Conservation (phyloP, 129 eudicot species). For the Arctium minus region DNA sequence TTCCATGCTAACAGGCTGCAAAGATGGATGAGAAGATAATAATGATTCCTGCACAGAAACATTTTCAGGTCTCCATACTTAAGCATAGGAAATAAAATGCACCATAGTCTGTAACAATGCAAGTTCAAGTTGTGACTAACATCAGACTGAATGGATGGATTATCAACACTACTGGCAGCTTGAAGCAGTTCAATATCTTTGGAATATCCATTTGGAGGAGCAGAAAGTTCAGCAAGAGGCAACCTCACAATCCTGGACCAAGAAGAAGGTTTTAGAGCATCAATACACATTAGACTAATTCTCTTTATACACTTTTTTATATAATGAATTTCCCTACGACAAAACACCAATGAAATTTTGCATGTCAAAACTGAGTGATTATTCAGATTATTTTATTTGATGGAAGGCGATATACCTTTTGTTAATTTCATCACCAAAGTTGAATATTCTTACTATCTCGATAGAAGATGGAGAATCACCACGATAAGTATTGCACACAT, state of each 20-base stretch:
- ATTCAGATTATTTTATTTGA: background rate
- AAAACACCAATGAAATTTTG: background rate
- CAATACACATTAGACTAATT: background rate
- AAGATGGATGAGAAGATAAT: constrained; percentile 24
- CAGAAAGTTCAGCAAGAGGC: constrained; percentile 48
- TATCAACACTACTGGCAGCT: constrained; percentile 27
- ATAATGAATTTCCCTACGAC: background rate
- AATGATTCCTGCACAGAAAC: constrained; percentile 33
- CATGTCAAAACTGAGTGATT: background rate
- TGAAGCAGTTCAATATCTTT: constrained; percentile 29
- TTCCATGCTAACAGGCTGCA: constrained; percentile 37
- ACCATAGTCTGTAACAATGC: background rate
- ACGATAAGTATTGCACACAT: constrained; percentile 74
- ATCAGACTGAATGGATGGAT: constrained; percentile 21
- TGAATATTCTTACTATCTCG: constrained; percentile 78
- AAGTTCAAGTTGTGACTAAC: constrained; percentile 12
- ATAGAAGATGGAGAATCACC: constrained; percentile 63
- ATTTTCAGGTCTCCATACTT: background rate
- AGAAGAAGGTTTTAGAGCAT: background rate
- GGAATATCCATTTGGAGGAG: constrained; percentile 32
- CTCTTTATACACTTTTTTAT: background rate
- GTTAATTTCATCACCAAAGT: constrained; percentile 73
- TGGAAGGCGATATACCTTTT: constrained; percentile 49
- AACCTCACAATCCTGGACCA: constrained; percentile 66
- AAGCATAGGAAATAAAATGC: background rate